Base-by-base conservation (phyloP, 1,139 yeast genomes). In the Debaryomyces udenii region DNA sequence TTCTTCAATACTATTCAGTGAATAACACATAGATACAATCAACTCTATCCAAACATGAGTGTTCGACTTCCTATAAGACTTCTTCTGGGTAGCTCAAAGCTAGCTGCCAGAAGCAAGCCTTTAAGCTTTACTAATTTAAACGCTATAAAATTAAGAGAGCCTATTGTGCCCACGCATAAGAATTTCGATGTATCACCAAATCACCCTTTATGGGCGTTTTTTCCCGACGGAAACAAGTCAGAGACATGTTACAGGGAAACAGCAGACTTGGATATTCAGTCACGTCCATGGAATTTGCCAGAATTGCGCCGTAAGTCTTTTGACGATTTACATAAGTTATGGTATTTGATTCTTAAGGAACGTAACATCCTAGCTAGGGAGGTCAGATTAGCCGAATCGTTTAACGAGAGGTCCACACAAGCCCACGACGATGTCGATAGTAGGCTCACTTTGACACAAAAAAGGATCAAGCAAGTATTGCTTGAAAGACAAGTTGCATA, bases 151-250 rank as follows among this genome's bases (percentile, higher is more conserved):
- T 76, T 91, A 47, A 78, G 94, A 45, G 78, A 85, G n/a, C 98
- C 98, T 11, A 85, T 93, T 49, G 78, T 87, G 6, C 98, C 98
- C 11, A 79, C 91, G 1, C 84, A 80, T 44, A 72, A 75, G 49
- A 87, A 87, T 62, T 72, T 91, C 45, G 77, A 74, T 48, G 88
- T 87, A 22, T 77, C 83, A 16, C 94, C 86, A 10, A 86, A 86
- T 59, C 99, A 93, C 64, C 98, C 99, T 28, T 73, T 93, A 50
- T 93, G 97, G 97, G 94, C 87, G 54, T 93, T 93, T 62, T 93
- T 93, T 68, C 75, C 81, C 31, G 75, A 83, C 35, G 77, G 75
- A 3, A 64, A 47, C 48, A 53, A 63, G 14, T 51, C 68, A 13
- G 74, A 78, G 46, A 68, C 75, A 52, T 80, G 82, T 49, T 67